phyloP scores from a whole-genome alignment of 139 green algal species.

The Chlamydomonas incerta region DNA sequence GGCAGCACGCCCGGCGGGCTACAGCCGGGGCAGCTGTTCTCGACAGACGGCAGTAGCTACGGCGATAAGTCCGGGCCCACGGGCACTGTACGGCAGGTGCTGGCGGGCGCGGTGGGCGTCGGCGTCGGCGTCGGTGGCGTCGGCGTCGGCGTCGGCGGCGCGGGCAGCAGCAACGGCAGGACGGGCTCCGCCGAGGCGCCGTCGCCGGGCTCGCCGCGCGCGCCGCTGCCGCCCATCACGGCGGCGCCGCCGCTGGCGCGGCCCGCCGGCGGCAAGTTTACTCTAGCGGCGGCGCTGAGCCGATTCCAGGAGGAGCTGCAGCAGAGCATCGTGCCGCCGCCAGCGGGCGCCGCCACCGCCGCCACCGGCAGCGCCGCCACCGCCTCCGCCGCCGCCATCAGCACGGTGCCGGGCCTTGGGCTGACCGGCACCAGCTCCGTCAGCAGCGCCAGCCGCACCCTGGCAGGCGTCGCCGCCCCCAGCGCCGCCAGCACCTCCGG shows the following conservation, averaged over 20 bases:
- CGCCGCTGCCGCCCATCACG: conserved; percentile 1
- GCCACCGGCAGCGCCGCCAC: no score
- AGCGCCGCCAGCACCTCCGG: no score
- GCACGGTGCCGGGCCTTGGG: no score
- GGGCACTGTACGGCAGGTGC: no score
- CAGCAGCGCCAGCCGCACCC: no score
- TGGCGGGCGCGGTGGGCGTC: no score
- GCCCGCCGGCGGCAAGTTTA: conserved; percentile 1
- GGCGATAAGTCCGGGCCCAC: neutral
- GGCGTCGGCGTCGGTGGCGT: neutral
- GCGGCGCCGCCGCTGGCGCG: neutral
- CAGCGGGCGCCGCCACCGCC: neutral
- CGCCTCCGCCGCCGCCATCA: no score
- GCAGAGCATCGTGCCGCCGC: conserved; percentile 9
- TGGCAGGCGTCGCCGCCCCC: no score
- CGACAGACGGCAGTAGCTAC: neutral
- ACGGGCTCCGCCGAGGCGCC: neutral
- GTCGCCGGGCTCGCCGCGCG: neutral
- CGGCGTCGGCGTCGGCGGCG: no score
- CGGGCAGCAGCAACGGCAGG: neutral
- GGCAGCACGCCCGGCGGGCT: no score
- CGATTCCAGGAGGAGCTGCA: conserved; percentile 28
- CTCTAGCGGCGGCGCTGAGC: conserved; percentile 23
- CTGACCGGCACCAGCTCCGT: no score
- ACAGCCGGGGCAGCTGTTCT: neutral